Base-by-base conservation (phyloP, 192 early-diverging fungal species). In the Pilaira anomala region DNA sequence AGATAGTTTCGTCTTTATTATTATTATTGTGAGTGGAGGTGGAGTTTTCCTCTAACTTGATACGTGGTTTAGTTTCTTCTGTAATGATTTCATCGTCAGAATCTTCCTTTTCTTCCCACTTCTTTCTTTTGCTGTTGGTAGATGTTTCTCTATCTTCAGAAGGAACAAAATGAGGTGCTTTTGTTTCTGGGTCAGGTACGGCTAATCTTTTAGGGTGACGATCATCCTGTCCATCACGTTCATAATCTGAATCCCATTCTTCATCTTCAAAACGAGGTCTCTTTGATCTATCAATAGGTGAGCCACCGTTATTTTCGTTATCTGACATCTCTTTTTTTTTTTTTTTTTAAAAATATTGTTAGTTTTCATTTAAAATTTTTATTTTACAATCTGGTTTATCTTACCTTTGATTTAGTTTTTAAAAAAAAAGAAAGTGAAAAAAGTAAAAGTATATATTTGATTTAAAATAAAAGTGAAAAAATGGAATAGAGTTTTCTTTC, bases 131-230 rank as follows among this genome's bases (percentile, higher is more conserved):
- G 4, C 22, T 36, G 4, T 28, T 22, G 13, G 39, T 44, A 12
- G 52, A 53, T 33, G 48, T 49, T 54, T 55, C 42, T 9, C 63
- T 46, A 7, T 36, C 19, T 12, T 55, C 56, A 3, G 18, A 4
- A 24, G 46, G 45, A 3, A 63, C 63, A 65, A 64, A 66, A 24
- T 67, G 58, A 41, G 72, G 66, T 21, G 72, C 62, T 19, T 74
- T 66, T 2, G 71, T 73, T 26, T 62, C 54, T 21, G 71, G 71
- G 62, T 73, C 71, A 58, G 71, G 71, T 5, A 74, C 72, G 16
- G 66, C 66, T 48, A 68, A 66, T 36, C 72, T 26, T 29, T 74
- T 74, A 8, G 63, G 53, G 21, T 66, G 62, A 21, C 72, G 61
- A 26, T 74, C 60, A 7, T 62, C 68, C 3, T 48, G 39, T n/a